Evolutionary conservation across 148 eudicot genomes (phyloP).

Genomic region (Diospyros lotus): DNA sequence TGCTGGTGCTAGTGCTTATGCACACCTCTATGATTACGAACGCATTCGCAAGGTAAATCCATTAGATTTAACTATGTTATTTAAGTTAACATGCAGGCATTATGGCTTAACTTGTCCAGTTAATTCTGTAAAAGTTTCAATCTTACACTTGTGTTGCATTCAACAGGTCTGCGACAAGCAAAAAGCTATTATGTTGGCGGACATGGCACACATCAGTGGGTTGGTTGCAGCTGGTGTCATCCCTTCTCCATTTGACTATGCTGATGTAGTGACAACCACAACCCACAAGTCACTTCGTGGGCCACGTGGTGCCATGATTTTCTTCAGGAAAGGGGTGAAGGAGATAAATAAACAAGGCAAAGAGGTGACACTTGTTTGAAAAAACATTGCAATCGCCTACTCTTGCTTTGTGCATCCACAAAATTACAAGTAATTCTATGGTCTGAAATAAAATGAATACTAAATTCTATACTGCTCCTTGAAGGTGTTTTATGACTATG

Average conservation of each 20-base stretch:
- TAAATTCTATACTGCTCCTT: constrained; percentile 15
- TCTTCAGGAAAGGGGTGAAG: constrained; percentile 88
- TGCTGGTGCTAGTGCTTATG: constrained; percentile 99
- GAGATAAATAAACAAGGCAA: constrained; percentile 86
- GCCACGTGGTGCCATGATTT: constrained; percentile 97
- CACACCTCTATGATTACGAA: constrained; percentile 87
- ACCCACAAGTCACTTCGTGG: constrained; percentile 98
- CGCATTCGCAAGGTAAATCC: constrained; percentile 78
- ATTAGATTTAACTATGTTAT: not conserved
- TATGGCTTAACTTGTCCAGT: not conserved
- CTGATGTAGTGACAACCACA: constrained; percentile 94
- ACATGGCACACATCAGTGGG: constrained; percentile 98
- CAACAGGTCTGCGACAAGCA: constrained; percentile 75
- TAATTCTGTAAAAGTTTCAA: not conserved
- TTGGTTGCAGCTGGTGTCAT: constrained; percentile 88
- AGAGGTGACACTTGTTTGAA: constrained; percentile 43
- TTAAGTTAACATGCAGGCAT: not conserved
- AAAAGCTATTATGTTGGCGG: constrained; percentile 88
- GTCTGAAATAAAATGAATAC: not conserved
- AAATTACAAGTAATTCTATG: not conserved
- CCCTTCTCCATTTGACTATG: constrained; percentile 93
- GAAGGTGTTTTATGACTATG: constrained; percentile 91
- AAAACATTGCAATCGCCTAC: too few relatives aligned
- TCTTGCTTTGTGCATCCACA: too few relatives aligned
- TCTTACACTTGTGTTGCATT: constrained; percentile 7